These are phyloP conservation scores for Cairneyella variabilis DNA, from an alignment of 495 filamentous ascomycete species.

Conservation along the genomic window DNA sequence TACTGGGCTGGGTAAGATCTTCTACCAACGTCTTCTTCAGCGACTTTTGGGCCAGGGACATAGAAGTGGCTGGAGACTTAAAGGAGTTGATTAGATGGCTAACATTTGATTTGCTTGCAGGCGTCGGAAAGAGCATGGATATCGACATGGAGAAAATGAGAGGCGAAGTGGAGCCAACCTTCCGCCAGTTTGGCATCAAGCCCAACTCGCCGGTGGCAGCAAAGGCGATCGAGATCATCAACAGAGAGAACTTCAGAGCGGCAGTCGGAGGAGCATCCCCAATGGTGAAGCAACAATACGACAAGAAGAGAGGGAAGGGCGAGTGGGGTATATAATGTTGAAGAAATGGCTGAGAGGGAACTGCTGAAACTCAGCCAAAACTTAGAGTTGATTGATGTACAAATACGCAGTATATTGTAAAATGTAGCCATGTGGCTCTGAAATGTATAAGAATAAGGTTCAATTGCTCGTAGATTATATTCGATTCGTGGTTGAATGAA, in stretches of 20 bases:
- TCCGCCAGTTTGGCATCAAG: conserved; percentile 58
- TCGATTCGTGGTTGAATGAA: too few relatives aligned
- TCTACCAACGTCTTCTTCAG: background rate
- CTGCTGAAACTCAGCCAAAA: too few relatives aligned
- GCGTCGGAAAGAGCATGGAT: conserved; percentile 64
- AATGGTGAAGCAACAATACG: conserved; percentile 1
- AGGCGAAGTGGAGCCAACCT: conserved; percentile 56
- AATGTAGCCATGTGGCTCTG: too few relatives aligned
- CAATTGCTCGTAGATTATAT: too few relatives aligned
- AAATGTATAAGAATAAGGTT: too few relatives aligned
- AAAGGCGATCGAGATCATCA: conserved; percentile 53
- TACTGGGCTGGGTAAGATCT: conserved; percentile 59
- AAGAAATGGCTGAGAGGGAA: background rate
- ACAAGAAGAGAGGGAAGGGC: background rate
- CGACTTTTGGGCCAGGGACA: conserved; percentile 8
- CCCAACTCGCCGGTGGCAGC: conserved; percentile 46
- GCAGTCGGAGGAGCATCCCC: conserved; percentile 15
- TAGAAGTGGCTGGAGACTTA: background rate
- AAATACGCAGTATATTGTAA: too few relatives aligned
- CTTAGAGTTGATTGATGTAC: too few relatives aligned
- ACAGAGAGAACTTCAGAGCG: conserved; percentile 41
- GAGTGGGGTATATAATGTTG: background rate
- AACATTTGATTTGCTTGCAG: conserved; percentile 35
- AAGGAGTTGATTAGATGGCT: background rate
- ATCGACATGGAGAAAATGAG: conserved; percentile 52